Evolutionary conservation across 257 asterid genomes (phyloP).

Genomic region (Prunella vulgaris): DNA sequence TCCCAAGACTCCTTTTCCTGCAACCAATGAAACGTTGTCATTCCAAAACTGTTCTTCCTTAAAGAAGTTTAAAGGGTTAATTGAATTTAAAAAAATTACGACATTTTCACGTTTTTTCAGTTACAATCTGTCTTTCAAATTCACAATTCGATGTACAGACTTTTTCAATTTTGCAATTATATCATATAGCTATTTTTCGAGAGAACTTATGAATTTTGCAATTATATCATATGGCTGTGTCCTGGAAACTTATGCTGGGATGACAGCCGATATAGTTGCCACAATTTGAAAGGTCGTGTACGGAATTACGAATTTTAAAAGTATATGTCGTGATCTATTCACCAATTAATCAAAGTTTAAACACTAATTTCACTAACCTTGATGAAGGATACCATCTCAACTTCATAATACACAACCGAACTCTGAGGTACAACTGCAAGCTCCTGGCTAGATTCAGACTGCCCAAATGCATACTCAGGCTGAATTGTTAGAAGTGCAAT

Average conservation of each 20-base stretch:
- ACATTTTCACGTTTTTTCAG: background rate
- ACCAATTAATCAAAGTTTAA: background rate
- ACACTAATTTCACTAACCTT: conserved; percentile 35
- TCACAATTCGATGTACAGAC: background rate
- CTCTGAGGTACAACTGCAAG: conserved; percentile 48
- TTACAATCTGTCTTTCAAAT: background rate
- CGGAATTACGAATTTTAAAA: no score
- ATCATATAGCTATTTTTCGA: no score
- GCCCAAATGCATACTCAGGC: conserved; percentile 56
- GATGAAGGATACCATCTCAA: conserved; percentile 49
- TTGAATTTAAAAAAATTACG: background rate
- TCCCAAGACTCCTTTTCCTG: conserved; percentile 77
- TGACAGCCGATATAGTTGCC: no score
- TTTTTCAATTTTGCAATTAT: background rate
- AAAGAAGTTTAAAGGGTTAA: background rate
- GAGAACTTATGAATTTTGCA: no score
- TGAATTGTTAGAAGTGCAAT: conserved; percentile 37
- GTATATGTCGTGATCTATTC: background rate
- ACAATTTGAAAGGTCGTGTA: no score
- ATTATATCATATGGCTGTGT: no score
- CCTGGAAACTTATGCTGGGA: background rate
- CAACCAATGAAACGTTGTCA: background rate
- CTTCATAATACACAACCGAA: conserved; percentile 41
- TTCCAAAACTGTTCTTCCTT: background rate
- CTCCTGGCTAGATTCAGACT: conserved; percentile 38